Evolutionary conservation across 1,284 basidiomycete genomes (phyloP).

Genomic region (Puccinia triticina): DNA sequence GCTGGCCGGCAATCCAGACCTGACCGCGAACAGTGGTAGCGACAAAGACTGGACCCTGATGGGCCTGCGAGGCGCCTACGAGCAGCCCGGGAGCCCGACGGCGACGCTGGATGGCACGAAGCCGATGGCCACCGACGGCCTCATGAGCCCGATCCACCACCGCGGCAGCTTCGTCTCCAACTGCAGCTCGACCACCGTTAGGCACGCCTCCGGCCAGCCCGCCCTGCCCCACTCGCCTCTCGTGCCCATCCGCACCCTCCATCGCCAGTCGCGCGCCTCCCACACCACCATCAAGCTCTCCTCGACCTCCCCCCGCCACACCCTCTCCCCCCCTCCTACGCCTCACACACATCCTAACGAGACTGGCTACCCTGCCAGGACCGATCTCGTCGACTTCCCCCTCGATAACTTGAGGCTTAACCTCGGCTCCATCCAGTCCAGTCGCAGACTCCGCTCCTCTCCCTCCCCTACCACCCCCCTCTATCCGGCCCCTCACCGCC

Average conservation of each 20-base stretch:
- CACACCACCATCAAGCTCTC: neutral
- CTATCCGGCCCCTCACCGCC: neutral
- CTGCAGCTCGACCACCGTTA: conserved; percentile 12
- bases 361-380: neutral
- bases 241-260: neutral
- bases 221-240: neutral
- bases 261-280: neutral
- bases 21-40: neutral
- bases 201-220: neutral
- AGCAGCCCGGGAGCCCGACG: neutral
- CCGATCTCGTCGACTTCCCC: neutral
- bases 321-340: neutral
- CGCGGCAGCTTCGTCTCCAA: conserved; percentile 23
- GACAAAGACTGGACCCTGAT: neutral
- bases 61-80: neutral
- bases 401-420: neutral
- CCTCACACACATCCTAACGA: too few relatives aligned
- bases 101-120: neutral
- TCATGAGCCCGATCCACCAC: neutral
- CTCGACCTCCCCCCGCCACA: neutral
- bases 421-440: conserved; percentile 10
- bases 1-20: neutral
- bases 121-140: neutral
- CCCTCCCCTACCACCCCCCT: neutral
- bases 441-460: conserved; percentile 18